Base-by-base conservation (phyloP, 345 rosid genomes). In the Syzygium oleosum region DNA sequence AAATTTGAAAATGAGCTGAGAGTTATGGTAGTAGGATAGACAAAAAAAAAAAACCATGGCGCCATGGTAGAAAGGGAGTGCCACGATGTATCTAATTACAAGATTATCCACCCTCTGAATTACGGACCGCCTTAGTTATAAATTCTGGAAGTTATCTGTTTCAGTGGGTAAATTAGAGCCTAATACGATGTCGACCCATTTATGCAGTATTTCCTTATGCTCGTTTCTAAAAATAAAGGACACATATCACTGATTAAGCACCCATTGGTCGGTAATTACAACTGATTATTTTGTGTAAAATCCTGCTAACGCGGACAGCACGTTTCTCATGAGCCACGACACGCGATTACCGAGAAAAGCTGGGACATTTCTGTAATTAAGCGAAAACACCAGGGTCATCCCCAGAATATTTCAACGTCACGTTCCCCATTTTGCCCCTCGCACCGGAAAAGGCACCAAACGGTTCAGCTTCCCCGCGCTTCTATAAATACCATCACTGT, bases 381-480 rank as follows among this genome's bases (percentile, higher is more conserved):
- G 43, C 3, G 0, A 0, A 5, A 85, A 59, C 23, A 23, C 2
- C 49, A 86, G 91, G 95, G 93, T 77, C 88, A 84, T 17, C 5
- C 5, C 22, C 52, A 84, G 34, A 19, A 87, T 61, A 12, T 86
- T 16, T 41, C 9, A 34, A 63, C 53, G 73, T 41, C 61, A 43
- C 79, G 23, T 87, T 87, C 85, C 53, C 89, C 59, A 11, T 7
- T 51, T 31, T 86, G 87, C 87, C 87, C 89, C 93, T 87, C 21
- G 85, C 88, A 88, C 89, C 65, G 88, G 91, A 91, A 90, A 84
- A 73, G 84, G 53, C 52, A 65, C 46, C 53, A 43, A 89, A 91
- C 94, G 96, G 91, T 91, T 94, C 92, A 91, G 89, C 91, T 93
- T 93, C 95, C 86, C 95, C 89, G 86, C 94, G 91, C 95, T 90